phyloP scores from a whole-genome alignment of 2,329 filamentous ascomycete genomes.

The Monilinia polystroma region DNA sequence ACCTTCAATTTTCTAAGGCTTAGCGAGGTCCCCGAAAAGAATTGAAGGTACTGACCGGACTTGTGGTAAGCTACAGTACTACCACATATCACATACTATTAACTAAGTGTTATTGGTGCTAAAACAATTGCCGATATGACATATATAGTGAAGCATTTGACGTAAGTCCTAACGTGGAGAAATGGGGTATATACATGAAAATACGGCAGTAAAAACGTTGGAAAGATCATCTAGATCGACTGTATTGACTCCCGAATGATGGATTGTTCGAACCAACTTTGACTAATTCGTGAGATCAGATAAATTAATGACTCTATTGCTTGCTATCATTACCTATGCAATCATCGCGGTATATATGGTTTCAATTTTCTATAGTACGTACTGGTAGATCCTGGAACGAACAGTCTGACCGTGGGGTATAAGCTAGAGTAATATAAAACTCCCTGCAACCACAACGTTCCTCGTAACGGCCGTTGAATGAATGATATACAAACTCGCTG shows the following conservation, averaged over 20 bases:
- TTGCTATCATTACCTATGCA: not conserved
- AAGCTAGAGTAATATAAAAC: not conserved
- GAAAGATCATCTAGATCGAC: not conserved
- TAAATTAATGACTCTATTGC: not conserved
- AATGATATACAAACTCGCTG: not conserved
- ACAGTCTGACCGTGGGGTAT: not conserved
- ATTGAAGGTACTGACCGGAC: not conserved
- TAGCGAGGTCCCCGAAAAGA: constrained; percentile 21
- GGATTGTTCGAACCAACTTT: not conserved
- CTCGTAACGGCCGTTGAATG: not conserved
- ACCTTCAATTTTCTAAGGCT: constrained; percentile 16
- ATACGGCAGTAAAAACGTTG: not conserved
- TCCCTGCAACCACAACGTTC: constrained; percentile 8
- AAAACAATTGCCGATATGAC: constrained; percentile 8
- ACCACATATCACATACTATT: not conserved
- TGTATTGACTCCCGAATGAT: not conserved
- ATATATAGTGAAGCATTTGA: not conserved
- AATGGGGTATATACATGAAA: not conserved
- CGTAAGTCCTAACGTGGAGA: not conserved
- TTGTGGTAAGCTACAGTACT: constrained; percentile 7
- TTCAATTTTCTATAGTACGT: not conserved
- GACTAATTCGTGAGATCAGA: not conserved
- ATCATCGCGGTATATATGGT: not conserved
- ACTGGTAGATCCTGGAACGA: too few species aligned
- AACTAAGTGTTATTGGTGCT: not conserved